Base-by-base conservation (phyloP, 75 land plant genomes). In the Isoetes taiwanensis region DNA sequence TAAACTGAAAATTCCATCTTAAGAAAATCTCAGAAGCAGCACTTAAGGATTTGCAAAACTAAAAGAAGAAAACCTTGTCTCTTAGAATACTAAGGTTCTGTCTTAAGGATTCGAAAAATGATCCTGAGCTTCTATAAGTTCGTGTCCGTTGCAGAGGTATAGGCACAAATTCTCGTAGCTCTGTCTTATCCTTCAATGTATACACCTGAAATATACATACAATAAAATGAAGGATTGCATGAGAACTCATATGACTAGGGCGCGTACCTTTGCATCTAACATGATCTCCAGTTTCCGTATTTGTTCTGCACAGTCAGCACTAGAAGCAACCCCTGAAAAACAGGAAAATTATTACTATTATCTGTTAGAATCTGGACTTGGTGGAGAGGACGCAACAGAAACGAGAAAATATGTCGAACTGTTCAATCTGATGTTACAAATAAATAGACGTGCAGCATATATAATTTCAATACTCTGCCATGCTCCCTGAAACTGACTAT, bases 151-250 rank as follows among this genome's bases (percentile, higher is more conserved):
- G 67, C 32, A 53, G 62, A n/a, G 87, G 79, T 9, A 76, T 76
- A 31, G 94, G 85, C 41, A 77, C 83, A 75, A 42, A 61, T 3
- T 32, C 19, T 60, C 87, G 83, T 17, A 87, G 42, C 56, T 86
- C 97, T 21, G n/a, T 50, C 42, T 72, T 68, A 52, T 86, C 78
- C 46, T 72, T 76, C 27, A 91, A 43, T 20, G 88, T 75, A 67
- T 42, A 80, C 8, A 74, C 72, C 63, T 66, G 54, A 3, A 59
- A 16, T 3, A 35, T 6, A 33, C 28, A 60, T 10, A 19, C 26
- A n/a, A 2, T 31, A 31, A 30, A 14, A 4, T 54, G 57, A 6
- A 54, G 14, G 10, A 11, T 23, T 11, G 19, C 17, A 23, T 3
- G 10, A 21, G 40, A n/a, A 34, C 25, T n/a, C 61, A 58, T 28